Evolutionary conservation across 2,329 filamentous ascomycete species (phyloP).

Genomic region (Alternaria sp.): DNA sequence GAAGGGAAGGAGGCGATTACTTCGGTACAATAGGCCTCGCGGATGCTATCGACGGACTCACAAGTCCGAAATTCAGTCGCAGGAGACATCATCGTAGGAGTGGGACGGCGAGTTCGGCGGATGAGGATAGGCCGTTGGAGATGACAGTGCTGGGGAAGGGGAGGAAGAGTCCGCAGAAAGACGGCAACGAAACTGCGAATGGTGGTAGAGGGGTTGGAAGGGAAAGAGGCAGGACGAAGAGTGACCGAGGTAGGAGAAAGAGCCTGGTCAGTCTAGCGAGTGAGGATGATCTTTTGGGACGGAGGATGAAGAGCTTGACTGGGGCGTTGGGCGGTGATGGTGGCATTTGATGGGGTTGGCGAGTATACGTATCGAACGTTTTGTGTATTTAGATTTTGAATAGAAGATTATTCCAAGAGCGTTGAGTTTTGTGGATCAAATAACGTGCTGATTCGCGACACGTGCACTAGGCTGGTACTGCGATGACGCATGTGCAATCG

Average conservation of each 20-base stretch:
- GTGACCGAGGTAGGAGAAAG: constrained; percentile 44
- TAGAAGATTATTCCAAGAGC: too few species aligned
- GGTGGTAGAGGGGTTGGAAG: constrained; percentile 1
- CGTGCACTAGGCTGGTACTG: too few species aligned
- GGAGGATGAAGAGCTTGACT: constrained; percentile 57
- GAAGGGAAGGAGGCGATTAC: constrained; percentile 68
- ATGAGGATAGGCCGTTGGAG: constrained; percentile 82
- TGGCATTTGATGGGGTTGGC: constrained; percentile 4
- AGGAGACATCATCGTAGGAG: constrained; percentile 54
- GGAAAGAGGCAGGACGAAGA: constrained; percentile 35
- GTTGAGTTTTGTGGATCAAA: too few species aligned
- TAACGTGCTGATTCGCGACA: too few species aligned
- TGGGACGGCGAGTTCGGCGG: constrained; percentile 66
- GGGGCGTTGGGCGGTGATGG: constrained; percentile 46
- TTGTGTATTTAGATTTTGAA: too few species aligned
- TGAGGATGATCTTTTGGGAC: constrained; percentile 55
- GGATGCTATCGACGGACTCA: constrained; percentile 68
- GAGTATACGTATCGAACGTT: not conserved
- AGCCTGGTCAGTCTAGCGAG: constrained; percentile 55
- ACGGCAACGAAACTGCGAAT: not conserved
- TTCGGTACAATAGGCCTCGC: constrained; percentile 77
- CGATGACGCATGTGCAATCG: too few species aligned
- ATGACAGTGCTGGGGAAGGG: constrained; percentile 62
- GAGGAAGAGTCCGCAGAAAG: constrained; percentile 29
- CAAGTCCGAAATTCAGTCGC: constrained; percentile 43